These are phyloP conservation scores for Deuterostichococcus epilithicus DNA, from an alignment of 139 green algal species.

Conservation along the genomic window DNA sequence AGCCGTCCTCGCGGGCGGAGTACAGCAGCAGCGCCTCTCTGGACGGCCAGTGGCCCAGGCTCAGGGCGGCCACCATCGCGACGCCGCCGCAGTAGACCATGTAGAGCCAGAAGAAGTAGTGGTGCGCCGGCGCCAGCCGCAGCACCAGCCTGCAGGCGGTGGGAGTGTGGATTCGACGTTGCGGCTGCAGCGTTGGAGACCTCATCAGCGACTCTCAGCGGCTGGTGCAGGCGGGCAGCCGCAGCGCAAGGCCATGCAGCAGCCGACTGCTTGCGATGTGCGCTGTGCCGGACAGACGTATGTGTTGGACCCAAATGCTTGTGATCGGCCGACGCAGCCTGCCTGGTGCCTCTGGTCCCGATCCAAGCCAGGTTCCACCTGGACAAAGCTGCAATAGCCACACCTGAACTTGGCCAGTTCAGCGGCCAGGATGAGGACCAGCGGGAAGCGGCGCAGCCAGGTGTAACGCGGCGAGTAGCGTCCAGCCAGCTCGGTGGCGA, in stretches of 20 bases:
- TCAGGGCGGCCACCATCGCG: conserved; percentile 11
- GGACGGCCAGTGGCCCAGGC: conserved; percentile 15
- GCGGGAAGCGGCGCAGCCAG: conserved; percentile 25
- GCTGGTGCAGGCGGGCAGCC: too few species aligned
- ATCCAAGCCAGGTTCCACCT: too few species aligned
- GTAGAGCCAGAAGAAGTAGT: conserved; percentile 34
- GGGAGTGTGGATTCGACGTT: too few species aligned
- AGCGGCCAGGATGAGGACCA: conserved; percentile 20
- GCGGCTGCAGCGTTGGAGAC: too few species aligned
- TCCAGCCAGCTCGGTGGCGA: conserved; percentile 8
- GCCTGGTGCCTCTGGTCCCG: too few species aligned
- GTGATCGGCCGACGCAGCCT: too few species aligned
- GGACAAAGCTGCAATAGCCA: too few species aligned
- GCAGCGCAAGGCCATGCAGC: too few species aligned
- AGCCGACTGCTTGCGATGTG: too few species aligned
- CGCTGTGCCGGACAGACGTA: too few species aligned
- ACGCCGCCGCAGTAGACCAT: conserved; percentile 13
- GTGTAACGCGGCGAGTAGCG: conserved; percentile 5
- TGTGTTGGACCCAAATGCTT: too few species aligned
- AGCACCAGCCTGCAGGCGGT: conserved; percentile 22
- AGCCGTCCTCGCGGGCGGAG: not conserved
- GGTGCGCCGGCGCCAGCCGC: conserved; percentile 5
- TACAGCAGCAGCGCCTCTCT: conserved; percentile 9
- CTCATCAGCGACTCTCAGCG: too few species aligned
- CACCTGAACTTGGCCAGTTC: conserved; percentile 22